These are phyloP conservation scores for Kandelia obovata DNA, from an alignment of 345 rosid genomes.

Conservation along the genomic window DNA sequence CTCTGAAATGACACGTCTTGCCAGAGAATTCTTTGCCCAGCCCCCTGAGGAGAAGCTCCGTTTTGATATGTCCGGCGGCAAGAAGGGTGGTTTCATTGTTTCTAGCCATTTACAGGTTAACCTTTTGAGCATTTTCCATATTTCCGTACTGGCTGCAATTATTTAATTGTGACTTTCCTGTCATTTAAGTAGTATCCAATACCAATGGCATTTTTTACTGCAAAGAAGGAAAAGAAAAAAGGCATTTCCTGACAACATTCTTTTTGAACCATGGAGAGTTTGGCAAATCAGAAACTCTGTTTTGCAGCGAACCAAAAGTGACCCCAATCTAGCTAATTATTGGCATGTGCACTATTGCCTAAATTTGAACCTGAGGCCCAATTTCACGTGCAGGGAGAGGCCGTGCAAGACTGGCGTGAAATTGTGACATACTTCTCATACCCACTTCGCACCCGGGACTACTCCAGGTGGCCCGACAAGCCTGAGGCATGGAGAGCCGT, in stretches of 20 bases:
- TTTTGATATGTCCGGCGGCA: conserved; percentile 91
- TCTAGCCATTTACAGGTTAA: conserved; percentile 95
- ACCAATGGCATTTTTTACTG: too few species aligned
- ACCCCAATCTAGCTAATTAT: too few species aligned
- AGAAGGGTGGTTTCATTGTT: conserved; percentile 95
- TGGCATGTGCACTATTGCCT: too few species aligned
- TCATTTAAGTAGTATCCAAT: too few species aligned
- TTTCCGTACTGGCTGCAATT: too few species aligned
- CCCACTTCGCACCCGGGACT: conserved; percentile 67
- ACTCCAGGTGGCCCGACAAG: conserved; percentile 93
- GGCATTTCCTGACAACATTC: too few species aligned
- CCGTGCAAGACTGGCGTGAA: conserved; percentile 93
- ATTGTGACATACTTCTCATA: conserved; percentile 92
- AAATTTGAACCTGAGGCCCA: not conserved
- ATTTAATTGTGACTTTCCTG: too few species aligned
- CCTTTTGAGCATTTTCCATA: too few species aligned
- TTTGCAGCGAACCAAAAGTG: too few species aligned
- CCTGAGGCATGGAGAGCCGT: conserved; percentile 73
- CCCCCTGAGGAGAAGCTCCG: conserved; percentile 78
- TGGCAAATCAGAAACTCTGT: too few species aligned
- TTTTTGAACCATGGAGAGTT: too few species aligned
- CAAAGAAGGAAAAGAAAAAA: too few species aligned
- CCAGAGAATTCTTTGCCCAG: conserved; percentile 72
- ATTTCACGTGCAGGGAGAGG: conserved; percentile 57
- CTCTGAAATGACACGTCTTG: conserved; percentile 64